Percentiles rank a stretch among this genome's conserved stretches.
phyloP scores from a whole-genome alignment of 2,329 filamentous ascomycete species.

The Erysiphe pulchra region DNA sequence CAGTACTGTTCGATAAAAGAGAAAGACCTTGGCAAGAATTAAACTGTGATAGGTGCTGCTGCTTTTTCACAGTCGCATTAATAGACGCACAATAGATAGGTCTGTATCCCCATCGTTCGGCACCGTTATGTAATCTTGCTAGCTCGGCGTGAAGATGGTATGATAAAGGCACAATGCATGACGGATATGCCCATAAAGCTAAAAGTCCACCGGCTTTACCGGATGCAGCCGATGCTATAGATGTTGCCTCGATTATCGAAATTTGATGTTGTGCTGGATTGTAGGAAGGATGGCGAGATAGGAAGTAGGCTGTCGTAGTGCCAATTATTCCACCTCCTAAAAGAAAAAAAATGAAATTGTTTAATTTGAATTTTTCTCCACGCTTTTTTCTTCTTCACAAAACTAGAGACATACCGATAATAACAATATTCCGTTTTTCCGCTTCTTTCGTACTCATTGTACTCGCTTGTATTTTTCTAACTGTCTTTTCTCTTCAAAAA shows the following conservation, averaged over 20 bases:
- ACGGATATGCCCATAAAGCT: slow-evolving; percentile 76
- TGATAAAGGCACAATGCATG: slow-evolving; percentile 59
- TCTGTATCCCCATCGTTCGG: slow-evolving; percentile 66
- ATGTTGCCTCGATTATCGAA: slow-evolving; percentile 64
- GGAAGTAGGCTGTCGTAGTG: slow-evolving; percentile 69
- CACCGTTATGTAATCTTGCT: slow-evolving; percentile 59
- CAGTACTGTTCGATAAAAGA: neutral
- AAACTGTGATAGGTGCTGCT: neutral
- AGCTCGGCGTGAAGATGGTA: slow-evolving; percentile 65
- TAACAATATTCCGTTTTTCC: slow-evolving; percentile 11
- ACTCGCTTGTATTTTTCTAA: no score
- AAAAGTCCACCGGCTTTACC: slow-evolving; percentile 86
- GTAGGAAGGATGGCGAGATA: slow-evolving; percentile 66
- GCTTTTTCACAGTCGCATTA: slow-evolving; percentile 7
- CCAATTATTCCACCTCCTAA: slow-evolving; percentile 69
- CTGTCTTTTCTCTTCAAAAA: no score
- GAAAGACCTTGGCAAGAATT: no score
- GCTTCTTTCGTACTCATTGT: neutral
- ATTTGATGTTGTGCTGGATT: slow-evolving; percentile 50
- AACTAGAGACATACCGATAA: slow-evolving; percentile 9
- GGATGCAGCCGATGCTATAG: slow-evolving; percentile 73
- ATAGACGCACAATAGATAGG: slow-evolving; percentile 40
- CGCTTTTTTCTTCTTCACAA: neutral
- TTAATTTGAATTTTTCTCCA: neutral
- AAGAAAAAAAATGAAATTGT: neutral